Evolutionary conservation across 2,329 filamentous ascomycete species (phyloP).

Genomic region (Emergomyces pasteurianus): DNA sequence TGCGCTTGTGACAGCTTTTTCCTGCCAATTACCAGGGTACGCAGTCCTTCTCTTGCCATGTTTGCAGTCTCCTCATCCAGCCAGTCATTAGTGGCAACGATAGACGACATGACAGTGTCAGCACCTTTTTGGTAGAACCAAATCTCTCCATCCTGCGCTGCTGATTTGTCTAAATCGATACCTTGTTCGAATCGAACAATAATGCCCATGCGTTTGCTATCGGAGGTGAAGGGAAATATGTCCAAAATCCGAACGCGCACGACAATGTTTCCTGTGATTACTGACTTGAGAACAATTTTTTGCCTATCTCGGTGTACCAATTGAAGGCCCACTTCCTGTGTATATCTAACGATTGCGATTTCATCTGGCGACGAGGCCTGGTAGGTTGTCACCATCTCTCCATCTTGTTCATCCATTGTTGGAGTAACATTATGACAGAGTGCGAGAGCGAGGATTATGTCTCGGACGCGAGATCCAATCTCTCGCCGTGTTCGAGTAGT

Average conservation of each 20-base stretch:
- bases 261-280: constrained; percentile 58
- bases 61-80: constrained; percentile 98
- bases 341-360: constrained; percentile 95
- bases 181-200: constrained; percentile 72
- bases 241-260: constrained; percentile 84
- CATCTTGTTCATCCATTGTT: constrained; percentile 71
- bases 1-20: constrained; percentile 68
- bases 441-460: constrained; percentile 82
- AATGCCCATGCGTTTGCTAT: constrained; percentile 97
- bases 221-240: constrained; percentile 93
- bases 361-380: constrained; percentile 97
- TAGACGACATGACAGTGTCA: constrained; percentile 94
- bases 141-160: constrained; percentile 58
- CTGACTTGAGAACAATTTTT: constrained; percentile 69
- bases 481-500: constrained; percentile 80
- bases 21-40: constrained; percentile 88
- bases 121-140: constrained; percentile 99
- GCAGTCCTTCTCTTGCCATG: constrained; percentile 92
- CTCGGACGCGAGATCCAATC: constrained; percentile 83
- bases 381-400: constrained; percentile 67
- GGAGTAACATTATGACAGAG: constrained; percentile 97
- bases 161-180: constrained; percentile 34
- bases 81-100: constrained; percentile 95
- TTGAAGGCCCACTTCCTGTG: constrained; percentile 78
- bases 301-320: constrained; percentile 77